Conservation (phyloP, 2,329 filamentous ascomycete genomes). For the Sporothrix phasma region DNA sequence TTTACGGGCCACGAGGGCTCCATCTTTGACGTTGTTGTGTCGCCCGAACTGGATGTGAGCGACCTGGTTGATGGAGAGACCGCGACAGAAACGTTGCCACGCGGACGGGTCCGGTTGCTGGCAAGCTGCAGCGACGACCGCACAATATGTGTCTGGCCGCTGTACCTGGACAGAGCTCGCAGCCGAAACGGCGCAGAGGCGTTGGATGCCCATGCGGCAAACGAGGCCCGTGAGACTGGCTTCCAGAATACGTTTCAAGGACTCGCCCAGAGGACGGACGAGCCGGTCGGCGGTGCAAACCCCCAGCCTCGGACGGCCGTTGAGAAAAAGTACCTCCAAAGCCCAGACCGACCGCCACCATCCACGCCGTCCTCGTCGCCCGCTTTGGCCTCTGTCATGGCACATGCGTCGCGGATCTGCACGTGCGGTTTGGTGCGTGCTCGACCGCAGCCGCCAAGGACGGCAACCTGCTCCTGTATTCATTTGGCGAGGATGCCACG, state of each 20-base stretch:
- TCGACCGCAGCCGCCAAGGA: background rate
- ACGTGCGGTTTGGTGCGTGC: conserved; percentile 50
- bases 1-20: conserved; percentile 76
- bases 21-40: conserved; percentile 82
- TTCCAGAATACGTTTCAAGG: conserved; percentile 31
- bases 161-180: background rate
- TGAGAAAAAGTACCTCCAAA: conserved; percentile 3
- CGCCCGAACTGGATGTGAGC: conserved; percentile 35
- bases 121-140: conserved; percentile 93
- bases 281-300: background rate
- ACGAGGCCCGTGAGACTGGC: conserved; percentile 47
- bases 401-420: conserved; percentile 83
- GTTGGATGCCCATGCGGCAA: conserved; percentile 20
- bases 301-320: background rate
- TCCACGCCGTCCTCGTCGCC: conserved; percentile 22
- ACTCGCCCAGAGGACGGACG: conserved; percentile 20
- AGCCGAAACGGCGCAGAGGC: background rate
- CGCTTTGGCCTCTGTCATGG: conserved; percentile 65
- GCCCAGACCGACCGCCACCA: background rate
- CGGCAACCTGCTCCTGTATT: conserved; percentile 41
- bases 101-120: conserved; percentile 39
- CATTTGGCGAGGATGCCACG: conserved; percentile 78
- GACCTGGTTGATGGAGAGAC: conserved; percentile 13
- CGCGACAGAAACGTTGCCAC: too few species aligned
- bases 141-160: conserved; percentile 71